phyloP scores from a whole-genome alignment of 2,329 filamentous ascomycete species.

The Dothidotthia symphoricarpi region DNA sequence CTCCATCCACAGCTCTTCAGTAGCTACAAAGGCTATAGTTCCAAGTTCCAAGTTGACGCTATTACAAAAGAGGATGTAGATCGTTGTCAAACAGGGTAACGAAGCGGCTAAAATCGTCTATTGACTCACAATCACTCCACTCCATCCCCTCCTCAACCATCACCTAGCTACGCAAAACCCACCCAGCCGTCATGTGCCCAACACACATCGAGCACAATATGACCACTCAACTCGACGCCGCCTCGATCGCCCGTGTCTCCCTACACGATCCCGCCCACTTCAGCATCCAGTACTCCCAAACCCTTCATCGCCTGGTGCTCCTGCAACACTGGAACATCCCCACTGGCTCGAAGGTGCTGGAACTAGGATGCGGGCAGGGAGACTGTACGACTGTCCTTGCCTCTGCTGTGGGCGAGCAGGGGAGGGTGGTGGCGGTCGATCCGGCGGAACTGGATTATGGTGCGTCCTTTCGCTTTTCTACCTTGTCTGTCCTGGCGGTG shows the following conservation, averaged over 20 bases:
- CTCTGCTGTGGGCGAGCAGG: slow-evolving; percentile 45
- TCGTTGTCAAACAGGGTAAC: not conserved
- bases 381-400: slow-evolving; percentile 58
- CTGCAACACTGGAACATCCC: slow-evolving; percentile 21
- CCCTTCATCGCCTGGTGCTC: slow-evolving; percentile 22
- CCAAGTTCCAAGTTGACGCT: not conserved
- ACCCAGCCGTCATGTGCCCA: not conserved
- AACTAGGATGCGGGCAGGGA: slow-evolving; percentile 61
- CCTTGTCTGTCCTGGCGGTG: not conserved
- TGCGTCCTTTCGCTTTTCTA: slow-evolving; percentile 8
- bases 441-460: slow-evolving; percentile 53
- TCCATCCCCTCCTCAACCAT: slow-evolving; percentile 1
- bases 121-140: not conserved
- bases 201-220: slow-evolving; percentile 9
- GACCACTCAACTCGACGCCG: slow-evolving; percentile 12
- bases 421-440: slow-evolving; percentile 52
- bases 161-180: not conserved
- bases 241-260: slow-evolving; percentile 15
- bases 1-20: not conserved
- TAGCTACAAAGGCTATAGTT: slow-evolving; percentile 1
- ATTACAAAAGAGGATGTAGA: slow-evolving; percentile 1
- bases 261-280: slow-evolving; percentile 18
- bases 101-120: not conserved
- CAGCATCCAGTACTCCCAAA: slow-evolving; percentile 21
- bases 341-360: slow-evolving; percentile 49